Evolutionary conservation across 2,329 filamentous ascomycete species (phyloP).

Genomic region (Epichloe gansuensis): DNA sequence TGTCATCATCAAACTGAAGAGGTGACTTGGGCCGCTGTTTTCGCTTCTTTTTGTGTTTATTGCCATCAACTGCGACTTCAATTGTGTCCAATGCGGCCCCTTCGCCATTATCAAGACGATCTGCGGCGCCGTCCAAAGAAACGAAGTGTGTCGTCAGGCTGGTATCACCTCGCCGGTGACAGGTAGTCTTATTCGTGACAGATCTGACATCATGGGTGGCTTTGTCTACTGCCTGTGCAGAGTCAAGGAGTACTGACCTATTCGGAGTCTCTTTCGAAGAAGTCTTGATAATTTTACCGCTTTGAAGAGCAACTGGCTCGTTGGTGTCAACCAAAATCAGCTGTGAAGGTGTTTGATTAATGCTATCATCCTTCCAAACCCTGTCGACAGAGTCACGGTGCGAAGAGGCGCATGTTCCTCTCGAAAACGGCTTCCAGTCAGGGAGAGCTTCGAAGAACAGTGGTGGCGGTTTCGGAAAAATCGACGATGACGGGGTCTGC

Average conservation of each 20-base stretch:
- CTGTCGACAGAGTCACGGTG: not conserved
- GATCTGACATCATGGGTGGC: not conserved
- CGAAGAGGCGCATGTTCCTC: slow-evolving; percentile 4
- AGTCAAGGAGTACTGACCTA: not conserved
- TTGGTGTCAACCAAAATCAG: not conserved
- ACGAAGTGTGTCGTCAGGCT: not conserved
- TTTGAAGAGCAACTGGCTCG: not conserved
- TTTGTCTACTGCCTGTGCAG: not conserved
- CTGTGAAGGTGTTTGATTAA: not conserved
- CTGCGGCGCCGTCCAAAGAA: not conserved
- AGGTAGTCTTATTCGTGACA: not conserved
- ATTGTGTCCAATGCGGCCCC: not conserved
- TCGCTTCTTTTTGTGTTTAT: slow-evolving; percentile 11
- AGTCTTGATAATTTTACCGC: not conserved
- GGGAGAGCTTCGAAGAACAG: slow-evolving; percentile 20
- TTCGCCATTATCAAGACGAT: not conserved
- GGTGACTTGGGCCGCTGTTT: slow-evolving; percentile 23
- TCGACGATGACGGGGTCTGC: slow-evolving; percentile 11
- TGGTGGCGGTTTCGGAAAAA: slow-evolving; percentile 26
- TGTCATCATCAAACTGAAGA: slow-evolving; percentile 20
- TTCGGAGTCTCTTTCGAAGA: not conserved
- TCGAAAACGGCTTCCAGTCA: slow-evolving; percentile 4
- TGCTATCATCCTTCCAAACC: not conserved
- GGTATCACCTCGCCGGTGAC: not conserved
- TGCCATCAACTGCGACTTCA: not conserved